Conservation (phyloP, 1,139 yeast genomes). For the Lodderomyces metapsilosis region DNA sequence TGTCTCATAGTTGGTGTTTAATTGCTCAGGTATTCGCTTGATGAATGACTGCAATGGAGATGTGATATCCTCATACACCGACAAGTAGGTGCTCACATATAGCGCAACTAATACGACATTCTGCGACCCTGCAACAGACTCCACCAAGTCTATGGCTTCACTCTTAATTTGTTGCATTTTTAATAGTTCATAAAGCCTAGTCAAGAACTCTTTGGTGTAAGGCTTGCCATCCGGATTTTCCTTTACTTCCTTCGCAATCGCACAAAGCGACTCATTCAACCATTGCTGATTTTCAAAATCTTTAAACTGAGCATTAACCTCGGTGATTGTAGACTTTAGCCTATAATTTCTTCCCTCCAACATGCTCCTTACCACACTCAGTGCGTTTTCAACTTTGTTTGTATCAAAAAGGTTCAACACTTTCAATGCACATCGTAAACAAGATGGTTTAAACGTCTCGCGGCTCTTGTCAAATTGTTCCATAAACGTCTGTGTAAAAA, state of each 20-base stretch:
- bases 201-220: background rate
- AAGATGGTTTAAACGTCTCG: conserved; percentile 10
- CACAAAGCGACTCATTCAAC: background rate
- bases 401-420: conserved; percentile 7
- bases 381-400: background rate
- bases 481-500: conserved; percentile 6
- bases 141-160: background rate
- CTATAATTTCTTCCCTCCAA: conserved; percentile 3
- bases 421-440: conserved; percentile 9
- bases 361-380: background rate
- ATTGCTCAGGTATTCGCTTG: background rate
- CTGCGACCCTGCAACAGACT: background rate
- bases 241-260: background rate
- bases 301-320: background rate
- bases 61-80: background rate
- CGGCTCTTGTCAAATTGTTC: conserved; percentile 8
- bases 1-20: background rate
- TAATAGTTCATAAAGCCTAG: background rate
- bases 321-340: conserved; percentile 3
- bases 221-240: background rate
- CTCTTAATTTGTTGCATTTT: background rate
- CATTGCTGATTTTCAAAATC: background rate
- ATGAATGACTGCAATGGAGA: background rate
- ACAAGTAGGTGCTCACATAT: conserved; percentile 1
- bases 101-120: background rate